Evolutionary conservation across 805 yeast species (phyloP), one percentile per base, ranked within the genome.

Genomic region (Cyberlindnera euphorbiae): DNA sequence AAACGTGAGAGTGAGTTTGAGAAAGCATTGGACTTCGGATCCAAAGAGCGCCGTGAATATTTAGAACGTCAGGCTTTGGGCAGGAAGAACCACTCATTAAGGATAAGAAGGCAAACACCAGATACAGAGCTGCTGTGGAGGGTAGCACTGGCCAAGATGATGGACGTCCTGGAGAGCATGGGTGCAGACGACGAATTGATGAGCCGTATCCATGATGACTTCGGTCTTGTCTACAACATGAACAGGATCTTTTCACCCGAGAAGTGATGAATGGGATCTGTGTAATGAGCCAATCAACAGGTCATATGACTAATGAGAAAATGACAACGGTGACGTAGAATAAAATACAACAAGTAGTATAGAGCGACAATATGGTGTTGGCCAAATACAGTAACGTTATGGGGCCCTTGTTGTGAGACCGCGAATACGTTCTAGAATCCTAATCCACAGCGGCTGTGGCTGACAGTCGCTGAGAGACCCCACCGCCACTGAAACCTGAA

Each of bases 21-120:
- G 17, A 41, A 32, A 6, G 24, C 47, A 3, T 22, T 45, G 31
- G 49, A 45, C 28, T 46, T 45, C 31, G 38, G 40, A 29, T 30
- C 47, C 8, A 9, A n/a, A n/a, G n/a, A n/a, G n/a, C n/a, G n/a
- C n/a, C n/a, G n/a, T n/a, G n/a, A n/a, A n/a, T n/a, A n/a, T n/a
- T n/a, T n/a, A n/a, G n/a, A n/a, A n/a, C n/a, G n/a, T n/a, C n/a
- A 14, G 15, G 14, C 9, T 18, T 32, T 11, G 21, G 17, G 5
- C 13, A 30, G 21, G 32, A 27, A 10, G 17, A 27, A 15, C 8
- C 28, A 8, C 26, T 11, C n/a, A 28, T 14, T 6, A 14, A n/a
- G 26, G 30, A 23, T 6, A 28, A 34, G 25, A 15, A 4, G 7
- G 17, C 22, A 8, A 11, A 28, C 13, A 23, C 28, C 22, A 13